Evolutionary conservation across 768 basidiomycete species (phyloP), one percentile per base, ranked within the genome.

Genomic region (Tulasnella sp.): DNA sequence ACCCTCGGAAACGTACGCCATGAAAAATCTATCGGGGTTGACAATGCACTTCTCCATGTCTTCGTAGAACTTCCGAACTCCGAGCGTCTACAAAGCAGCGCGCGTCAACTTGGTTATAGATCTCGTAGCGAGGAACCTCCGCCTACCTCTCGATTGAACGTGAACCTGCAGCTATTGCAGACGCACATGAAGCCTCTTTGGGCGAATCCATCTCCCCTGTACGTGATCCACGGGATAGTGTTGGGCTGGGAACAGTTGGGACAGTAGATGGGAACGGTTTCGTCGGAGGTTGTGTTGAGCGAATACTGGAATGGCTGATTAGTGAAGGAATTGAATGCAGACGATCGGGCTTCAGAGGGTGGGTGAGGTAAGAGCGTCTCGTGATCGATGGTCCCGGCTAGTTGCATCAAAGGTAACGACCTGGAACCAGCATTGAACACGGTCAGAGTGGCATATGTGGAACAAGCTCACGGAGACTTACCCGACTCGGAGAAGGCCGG

Each of bases 141-240:
- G 52, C 72, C 19, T 5, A 73, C 73, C 74, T 74, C 74, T 37
- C 52, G 69, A 26, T 19, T 64, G 69, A 71, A 71, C 2, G 7
- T 3, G 17, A 32, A 26, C 1, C 41, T 34, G 16, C 44, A 32
- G 1, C 62, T 32, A 0, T 26, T 37, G 9, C 72, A 74, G n/a
- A 17, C 0, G 1, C 36, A n/a, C n/a, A 41, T 22, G 29, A 69
- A 78, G 19, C 72, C 72, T 8, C 62, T 35, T 35, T 78, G 77
- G 0, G 76, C 76, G 66, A 72, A 77, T 22, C 77, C 77, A 0
- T 36, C 66, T 1, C 71, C 71, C 0, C 44, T 69, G 0, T 29
- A 0, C 9, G 65, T 73, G 42, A 76, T 16, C 75, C 76, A 78
- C 4, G 73, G 67, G 62, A 71, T n/a, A 1, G 34, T n/a, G 7